Evolutionary conservation across 352 stramenopile species (phyloP), one percentile per base, ranked within the genome.

Genomic region (Aphanomyces astaci): DNA sequence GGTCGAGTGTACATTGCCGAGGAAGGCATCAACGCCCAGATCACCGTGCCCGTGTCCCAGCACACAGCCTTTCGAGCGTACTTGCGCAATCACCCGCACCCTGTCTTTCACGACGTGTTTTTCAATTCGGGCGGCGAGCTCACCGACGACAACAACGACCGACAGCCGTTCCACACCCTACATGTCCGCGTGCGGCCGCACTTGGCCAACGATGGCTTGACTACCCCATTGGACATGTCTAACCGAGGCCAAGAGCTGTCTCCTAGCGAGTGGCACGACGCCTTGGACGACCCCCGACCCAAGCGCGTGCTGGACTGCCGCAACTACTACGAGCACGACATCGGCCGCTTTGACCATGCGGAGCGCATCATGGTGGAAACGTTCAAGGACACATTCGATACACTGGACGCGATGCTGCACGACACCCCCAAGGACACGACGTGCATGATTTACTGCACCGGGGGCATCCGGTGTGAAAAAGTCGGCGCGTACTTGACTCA

Each of bases 21-120:
- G 11, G 95, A 98, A 81, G 95, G 93, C 22, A 81, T 98, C 51
- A 98, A 98, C 78, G 95, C 90, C 7, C 95, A 98, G 81, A 92
- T 98, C 77, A 86, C 92, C 40, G 78, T 98, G 30, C 94, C 95
- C 1, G 84, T 84, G 39, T 83, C 78, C 46, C 79, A 88, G 9
- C 33, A 97, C 39, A 52, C 76, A 13, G 75, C 80, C 31, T 96
- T 96, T 75, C 72, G 78, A 4, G 57, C 75, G 48, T 91, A 82
- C 57, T 89, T 85, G 40, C 69, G 77, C 22, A 70, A 66, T 2
- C 51, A 59, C 30, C 17, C 51, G 30, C 51, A 59, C 27, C 51
- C 51, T 19, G 72, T 92, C 30, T 72, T 95, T 19, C 49, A 67
- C 2, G 64, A 73, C 39, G 56, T 82, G 15, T 75, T 90, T 73